phyloP scores from a whole-genome alignment of 148 eudicot genomes.

The Selenicereus undatus region DNA sequence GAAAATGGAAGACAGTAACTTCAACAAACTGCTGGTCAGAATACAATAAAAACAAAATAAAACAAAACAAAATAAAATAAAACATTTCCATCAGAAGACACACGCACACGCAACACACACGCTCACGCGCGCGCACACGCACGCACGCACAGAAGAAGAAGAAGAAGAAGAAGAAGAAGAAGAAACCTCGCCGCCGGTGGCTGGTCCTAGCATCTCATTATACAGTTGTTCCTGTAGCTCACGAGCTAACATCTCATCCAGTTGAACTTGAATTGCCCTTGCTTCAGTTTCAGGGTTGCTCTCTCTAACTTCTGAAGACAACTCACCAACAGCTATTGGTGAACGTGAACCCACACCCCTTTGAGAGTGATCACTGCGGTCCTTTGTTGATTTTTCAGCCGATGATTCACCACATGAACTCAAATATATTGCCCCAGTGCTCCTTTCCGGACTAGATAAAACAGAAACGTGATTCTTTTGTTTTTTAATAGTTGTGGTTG shows the following conservation, averaged over 20 bases:
- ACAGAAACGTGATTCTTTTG: conserved; percentile 43
- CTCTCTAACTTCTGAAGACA: conserved; percentile 39
- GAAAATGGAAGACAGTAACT: not conserved
- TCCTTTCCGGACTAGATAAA: conserved; percentile 38
- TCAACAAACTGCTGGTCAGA: not conserved
- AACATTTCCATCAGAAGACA: not conserved
- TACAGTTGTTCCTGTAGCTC: conserved; percentile 91
- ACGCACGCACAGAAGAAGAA: no score
- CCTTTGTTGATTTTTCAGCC: conserved; percentile 34
- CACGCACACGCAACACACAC: not conserved
- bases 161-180: not conserved
- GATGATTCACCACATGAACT: conserved; percentile 42
- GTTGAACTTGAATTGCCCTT: conserved; percentile 63
- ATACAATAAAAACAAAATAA: not conserved
- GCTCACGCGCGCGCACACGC: no score
- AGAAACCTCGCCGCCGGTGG: conserved; percentile 48
- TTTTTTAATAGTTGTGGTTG: conserved; percentile 33
- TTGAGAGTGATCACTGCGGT: conserved; percentile 20
- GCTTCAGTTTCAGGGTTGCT: conserved; percentile 36
- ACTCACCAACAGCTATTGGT: conserved; percentile 40
- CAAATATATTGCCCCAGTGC: conserved; percentile 35
- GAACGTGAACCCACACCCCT: conserved; percentile 30
- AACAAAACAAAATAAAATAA: conserved; percentile 1
- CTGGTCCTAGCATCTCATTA: conserved; percentile 51
- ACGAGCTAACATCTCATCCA: conserved; percentile 87